Evolutionary conservation across 2,329 filamentous ascomycete species (phyloP), one percentile per base, ranked within the genome.

Genomic region (Exserohilum rostratum): DNA sequence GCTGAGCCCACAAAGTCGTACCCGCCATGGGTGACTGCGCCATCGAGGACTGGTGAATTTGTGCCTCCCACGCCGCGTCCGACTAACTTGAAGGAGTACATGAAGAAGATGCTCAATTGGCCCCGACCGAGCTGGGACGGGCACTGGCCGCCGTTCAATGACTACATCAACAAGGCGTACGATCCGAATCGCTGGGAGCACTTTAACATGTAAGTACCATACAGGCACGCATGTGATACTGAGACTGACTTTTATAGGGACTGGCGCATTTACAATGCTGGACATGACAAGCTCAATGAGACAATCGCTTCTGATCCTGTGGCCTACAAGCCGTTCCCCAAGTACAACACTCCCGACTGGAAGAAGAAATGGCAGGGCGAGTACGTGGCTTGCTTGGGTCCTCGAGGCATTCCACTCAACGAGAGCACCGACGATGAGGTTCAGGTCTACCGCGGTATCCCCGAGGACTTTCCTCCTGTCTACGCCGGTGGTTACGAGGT

Each of bases 301-400:
- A 58, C 58, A 3, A 55, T 59, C 9, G 65, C 66, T 10, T 58
- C 67, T n/a, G 57, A 71, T 45, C 82, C 85, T 0, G 78, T 84
- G 50, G 78, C 82, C 17, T 91, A 90, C 73, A 82, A 87, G 53
- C 90, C 90, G 0, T 92, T 91, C 60, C 89, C 89, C 0, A 77
- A 84, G 13, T 90, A 91, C 76, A 88, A 90, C 66, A 83, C 81
- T 46, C 76, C 78, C 3, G 73, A 78, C 12, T 92, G 87, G 87
- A 82, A 79, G 64, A 75, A 77, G 43, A 71, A 76, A 27, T 83
- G 83, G 60, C 79, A 82, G 43, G 88, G 87, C 13, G 72, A 81
- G 49, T 85, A 88, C 65, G 80, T 85, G 5, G 74, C 87, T 2
- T 93, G 90, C 70, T 77, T 84, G 46, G 89, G 89, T 1, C 85